Conservation (phyloP, 176 grass and related monocot genomes). For the Melocanna baccifera region DNA sequence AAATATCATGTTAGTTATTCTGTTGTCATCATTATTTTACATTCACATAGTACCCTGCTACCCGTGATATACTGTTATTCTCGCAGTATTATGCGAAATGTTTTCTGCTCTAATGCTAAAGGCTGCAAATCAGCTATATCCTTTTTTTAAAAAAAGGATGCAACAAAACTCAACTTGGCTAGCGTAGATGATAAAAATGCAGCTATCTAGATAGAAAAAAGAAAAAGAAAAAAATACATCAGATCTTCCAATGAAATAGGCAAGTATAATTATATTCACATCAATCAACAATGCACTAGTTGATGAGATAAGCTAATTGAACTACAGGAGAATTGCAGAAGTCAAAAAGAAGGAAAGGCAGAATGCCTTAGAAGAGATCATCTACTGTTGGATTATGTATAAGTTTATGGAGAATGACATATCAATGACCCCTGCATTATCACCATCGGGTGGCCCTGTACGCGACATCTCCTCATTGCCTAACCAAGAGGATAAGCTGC, state of each 20-base stretch:
- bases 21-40: not conserved
- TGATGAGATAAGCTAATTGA: conserved; percentile 17
- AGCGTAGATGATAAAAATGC: not conserved
- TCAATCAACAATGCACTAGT: not conserved
- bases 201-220: not conserved
- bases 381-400: conserved; percentile 80
- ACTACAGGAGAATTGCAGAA: conserved; percentile 94
- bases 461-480: conserved; percentile 54
- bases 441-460: conserved; percentile 46
- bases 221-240: not conserved
- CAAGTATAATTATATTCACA: not conserved
- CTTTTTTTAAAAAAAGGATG: no score
- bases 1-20: not conserved
- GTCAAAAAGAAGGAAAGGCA: conserved; percentile 93
- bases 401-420: conserved; percentile 90
- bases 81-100: not conserved
- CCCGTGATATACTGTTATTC: not conserved
- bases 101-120: not conserved
- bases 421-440: conserved; percentile 67
- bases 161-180: not conserved
- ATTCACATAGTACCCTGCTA: not conserved
- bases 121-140: not conserved
- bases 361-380: conserved; percentile 79
- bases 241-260: conserved; percentile 11
- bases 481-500: conserved; percentile 72